Percentiles rank a stretch among this genome's conserved stretches.
Conservation (phyloP, 179 eudicot species). For the Carnegiea gigantea region DNA sequence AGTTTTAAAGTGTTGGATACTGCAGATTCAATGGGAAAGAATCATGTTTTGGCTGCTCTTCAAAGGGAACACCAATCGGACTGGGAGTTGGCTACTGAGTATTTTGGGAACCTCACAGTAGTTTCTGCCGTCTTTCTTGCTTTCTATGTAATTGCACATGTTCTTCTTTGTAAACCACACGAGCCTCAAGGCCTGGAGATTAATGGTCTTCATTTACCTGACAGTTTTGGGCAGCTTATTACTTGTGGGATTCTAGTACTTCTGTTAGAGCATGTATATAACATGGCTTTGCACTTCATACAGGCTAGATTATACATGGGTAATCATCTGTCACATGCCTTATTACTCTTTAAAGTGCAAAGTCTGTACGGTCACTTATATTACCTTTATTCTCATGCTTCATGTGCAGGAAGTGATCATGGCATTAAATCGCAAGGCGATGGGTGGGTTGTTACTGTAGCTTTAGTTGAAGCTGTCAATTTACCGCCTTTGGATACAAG, state of each 20-base stretch:
- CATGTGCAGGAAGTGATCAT: constrained; percentile 62
- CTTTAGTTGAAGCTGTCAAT: constrained; percentile 68
- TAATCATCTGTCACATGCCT: constrained; percentile 26
- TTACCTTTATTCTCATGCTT: neutral
- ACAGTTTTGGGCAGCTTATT: constrained; percentile 77
- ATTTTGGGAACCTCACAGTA: constrained; percentile 76
- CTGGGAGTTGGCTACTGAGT: constrained; percentile 59
- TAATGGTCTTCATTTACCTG: constrained; percentile 76
- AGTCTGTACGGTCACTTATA: neutral
- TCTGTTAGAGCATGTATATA: constrained; percentile 57
- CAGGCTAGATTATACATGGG: constrained; percentile 77
- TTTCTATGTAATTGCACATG: constrained; percentile 59
- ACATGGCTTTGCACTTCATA: constrained; percentile 69
- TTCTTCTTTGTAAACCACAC: constrained; percentile 50
- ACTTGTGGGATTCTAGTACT: constrained; percentile 53
- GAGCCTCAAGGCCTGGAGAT: constrained; percentile 67
- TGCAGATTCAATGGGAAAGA: constrained; percentile 43
- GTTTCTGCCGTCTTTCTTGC: constrained; percentile 44
- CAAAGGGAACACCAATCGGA: constrained; percentile 60
- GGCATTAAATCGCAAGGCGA: constrained; percentile 89
- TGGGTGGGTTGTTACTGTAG: constrained; percentile 89
- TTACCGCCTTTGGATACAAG: constrained; percentile 50
- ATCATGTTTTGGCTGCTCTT: constrained; percentile 54
- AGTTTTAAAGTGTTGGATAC: constrained; percentile 39
- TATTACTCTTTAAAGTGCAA: neutral